Evolutionary conservation across 2,329 filamentous ascomycete species (phyloP), one percentile per base, ranked within the genome.

Genomic region (Canariomyces notabilis): DNA sequence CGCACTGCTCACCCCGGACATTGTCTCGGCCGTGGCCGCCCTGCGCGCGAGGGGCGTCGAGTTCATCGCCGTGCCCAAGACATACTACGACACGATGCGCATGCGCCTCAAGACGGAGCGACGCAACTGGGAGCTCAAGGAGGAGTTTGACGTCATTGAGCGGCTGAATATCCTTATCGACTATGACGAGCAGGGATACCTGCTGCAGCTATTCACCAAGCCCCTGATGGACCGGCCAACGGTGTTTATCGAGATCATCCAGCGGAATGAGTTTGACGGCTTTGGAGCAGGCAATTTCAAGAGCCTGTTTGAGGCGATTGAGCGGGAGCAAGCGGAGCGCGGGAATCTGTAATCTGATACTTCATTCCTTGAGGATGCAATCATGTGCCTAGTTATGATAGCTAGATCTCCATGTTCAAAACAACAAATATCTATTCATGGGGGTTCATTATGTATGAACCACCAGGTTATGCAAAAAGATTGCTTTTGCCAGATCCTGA

Each of bases 271-370:
- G 54, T 96, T 96, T 65, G 83, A 86, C 23, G 91, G 91, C 0
- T 96, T 96, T 58, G 90, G 91, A 4, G 91, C 90, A 0, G 91
- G 91, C 1, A 97, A 96, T 67, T 96, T 96, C 72, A 95, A 89
- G 79, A 89, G 85, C 51, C 61, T 96, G 58, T 96, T 96, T 60
- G 90, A 96, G 74, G 90, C 91, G 2, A 94, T 96, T 64, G 91
- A 96, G 76, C 74, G 90, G 41, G 90, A 96, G 67, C 91, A 96
- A 74, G 89, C 82, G 37, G 74, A 85, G 65, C 75, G 90, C 46
- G 90, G 91, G 1, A 96, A 95, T 63, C 64, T 95, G 67, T 87
- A 67, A 67, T n/a, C 23, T 22, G 22, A 29, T 39, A 6, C 6
- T 42, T 34, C 20, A 8, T 22, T 32, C 9, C 7, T 21, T 37